Percentiles rank a stretch among this genome's conserved stretches.
Evolutionary conservation across 1,139 yeast genomes (phyloP).

Genomic region (Spencermartinsiella ligniputridi): DNA sequence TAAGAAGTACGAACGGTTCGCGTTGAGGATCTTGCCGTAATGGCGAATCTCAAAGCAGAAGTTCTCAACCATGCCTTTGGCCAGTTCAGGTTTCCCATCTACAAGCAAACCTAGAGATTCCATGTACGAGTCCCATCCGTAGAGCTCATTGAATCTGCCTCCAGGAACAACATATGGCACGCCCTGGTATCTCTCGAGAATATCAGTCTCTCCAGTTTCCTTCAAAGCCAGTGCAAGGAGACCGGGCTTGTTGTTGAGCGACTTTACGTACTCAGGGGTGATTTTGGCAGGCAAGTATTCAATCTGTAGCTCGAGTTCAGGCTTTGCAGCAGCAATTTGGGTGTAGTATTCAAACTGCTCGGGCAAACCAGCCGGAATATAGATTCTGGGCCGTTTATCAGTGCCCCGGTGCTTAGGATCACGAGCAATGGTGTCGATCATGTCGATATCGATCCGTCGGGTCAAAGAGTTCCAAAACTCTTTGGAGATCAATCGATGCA

Average conservation of each 20-base stretch:
- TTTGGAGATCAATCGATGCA: conserved; percentile 67
- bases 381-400: conserved; percentile 61
- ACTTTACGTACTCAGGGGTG: conserved; percentile 66
- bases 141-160: conserved; percentile 91
- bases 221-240: conserved; percentile 74
- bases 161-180: conserved; percentile 96
- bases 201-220: conserved; percentile 38
- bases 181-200: conserved; percentile 45
- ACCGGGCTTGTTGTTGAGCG: conserved; percentile 82
- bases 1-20: conserved; percentile 86
- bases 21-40: conserved; percentile 90
- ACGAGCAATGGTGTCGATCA: conserved; percentile 61
- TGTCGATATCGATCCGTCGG: conserved; percentile 60
- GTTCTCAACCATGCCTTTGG: conserved; percentile 90
- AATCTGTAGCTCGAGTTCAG: conserved; percentile 65
- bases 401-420: conserved; percentile 75
- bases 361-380: conserved; percentile 63
- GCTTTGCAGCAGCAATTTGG: conserved; percentile 49
- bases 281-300: conserved; percentile 59
- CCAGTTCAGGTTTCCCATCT: conserved; percentile 62
- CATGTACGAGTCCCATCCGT: conserved; percentile 98
- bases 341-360: conserved; percentile 73
- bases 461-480: conserved; percentile 83
- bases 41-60: conserved; percentile 85
- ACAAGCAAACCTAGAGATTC: conserved; percentile 77